Conservation (phyloP, 23 red algal genomes). For the Gracilaria caudata region DNA sequence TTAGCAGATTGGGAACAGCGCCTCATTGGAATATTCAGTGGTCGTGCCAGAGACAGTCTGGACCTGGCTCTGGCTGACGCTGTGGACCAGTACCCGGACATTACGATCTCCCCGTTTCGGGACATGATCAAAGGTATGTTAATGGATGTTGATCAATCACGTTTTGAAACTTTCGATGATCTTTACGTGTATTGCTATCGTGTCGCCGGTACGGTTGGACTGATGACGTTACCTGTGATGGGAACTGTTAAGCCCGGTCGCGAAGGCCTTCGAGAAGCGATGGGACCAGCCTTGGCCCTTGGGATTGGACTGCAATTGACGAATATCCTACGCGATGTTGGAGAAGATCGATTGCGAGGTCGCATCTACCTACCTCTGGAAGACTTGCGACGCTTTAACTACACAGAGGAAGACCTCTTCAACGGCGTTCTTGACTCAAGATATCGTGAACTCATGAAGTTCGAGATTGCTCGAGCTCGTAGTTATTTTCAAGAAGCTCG, state of each 20-base stretch:
- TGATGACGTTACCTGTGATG: slow-evolving; percentile 98
- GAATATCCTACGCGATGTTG: slow-evolving; percentile 97
- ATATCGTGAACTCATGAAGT: slow-evolving; percentile 90
- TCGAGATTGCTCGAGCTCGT: slow-evolving; percentile 90
- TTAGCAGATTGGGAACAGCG: slow-evolving; percentile 82
- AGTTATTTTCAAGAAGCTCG: slow-evolving; percentile 85
- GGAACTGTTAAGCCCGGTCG: slow-evolving; percentile 56
- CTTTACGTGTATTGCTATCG: slow-evolving; percentile 98
- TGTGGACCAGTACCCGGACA: slow-evolving; percentile 49
- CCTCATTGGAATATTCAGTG: slow-evolving; percentile 64
- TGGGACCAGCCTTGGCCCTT: slow-evolving; percentile 77
- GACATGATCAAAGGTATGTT: slow-evolving; percentile 99
- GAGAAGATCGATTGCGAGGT: slow-evolving; percentile 92
- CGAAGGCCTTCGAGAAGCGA: slow-evolving; percentile 72
- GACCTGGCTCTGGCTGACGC: slow-evolving; percentile 88
- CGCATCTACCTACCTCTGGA: slow-evolving; percentile 95
- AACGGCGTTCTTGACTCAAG: slow-evolving; percentile 82
- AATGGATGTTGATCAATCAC: slow-evolving; percentile 90
- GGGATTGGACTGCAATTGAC: slow-evolving; percentile 94
- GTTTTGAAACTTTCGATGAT: slow-evolving; percentile 94
- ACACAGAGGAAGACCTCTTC: slow-evolving; percentile 84
- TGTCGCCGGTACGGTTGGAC: slow-evolving; percentile 96
- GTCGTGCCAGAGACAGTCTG: slow-evolving; percentile 75
- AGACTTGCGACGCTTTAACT: slow-evolving; percentile 87
- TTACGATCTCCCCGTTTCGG: slow-evolving; percentile 77